Base-by-base conservation (phyloP, 768 basidiomycete genomes). In the Mycena capillaripes region DNA sequence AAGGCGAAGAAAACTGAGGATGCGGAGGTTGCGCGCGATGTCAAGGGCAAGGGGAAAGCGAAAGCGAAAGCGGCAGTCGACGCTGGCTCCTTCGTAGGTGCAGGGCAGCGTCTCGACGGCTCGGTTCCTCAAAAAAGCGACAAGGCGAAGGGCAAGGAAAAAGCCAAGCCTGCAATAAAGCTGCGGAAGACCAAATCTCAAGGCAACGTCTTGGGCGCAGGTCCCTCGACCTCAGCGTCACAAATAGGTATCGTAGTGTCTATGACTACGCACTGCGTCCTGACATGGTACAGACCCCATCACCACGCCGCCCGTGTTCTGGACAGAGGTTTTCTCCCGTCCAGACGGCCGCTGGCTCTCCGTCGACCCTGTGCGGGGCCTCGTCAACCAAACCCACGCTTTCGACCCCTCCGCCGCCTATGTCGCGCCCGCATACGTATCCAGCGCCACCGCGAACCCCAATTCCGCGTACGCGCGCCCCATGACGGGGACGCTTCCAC, bases 241-340 rank as follows among this genome's bases (percentile, higher is more conserved):
- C 64, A 34, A 32, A 52, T 50, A 66, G 53, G 56, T 66, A 62
- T 40, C 6, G 21, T 66, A 29, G 23, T 36, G 2, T 44, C 42
- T 17, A 16, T 6, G 21, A 10, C 27, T 10, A 32, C 42, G 11
- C 29, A 14, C 19, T 11, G 48, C 19, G 29, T 62, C 32, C 44
- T 68, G 44, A 70, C 48, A 36, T 70, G 29, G 9, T 23, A 53
- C 86, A 57, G 89, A 94, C 81, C 92, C 92, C 60, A 84, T 82
- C 42, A 86, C 73, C 62, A 91, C 91, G 12, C 92, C 96, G 4
- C 97, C 97, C 1, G 92, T 97, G 4, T 95, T 97, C 81, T 99
- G 98, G 98, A 95, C 94, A 0, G 98, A 99, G 81, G 95, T 98
- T 0, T 99, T 97, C 83, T 97, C 96, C 10, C 91, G 95, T 25